Percentiles rank a stretch among this genome's conserved stretches.
Conservation (phyloP, 2,329 filamentous ascomycete species). For the Beauveria sp. region DNA sequence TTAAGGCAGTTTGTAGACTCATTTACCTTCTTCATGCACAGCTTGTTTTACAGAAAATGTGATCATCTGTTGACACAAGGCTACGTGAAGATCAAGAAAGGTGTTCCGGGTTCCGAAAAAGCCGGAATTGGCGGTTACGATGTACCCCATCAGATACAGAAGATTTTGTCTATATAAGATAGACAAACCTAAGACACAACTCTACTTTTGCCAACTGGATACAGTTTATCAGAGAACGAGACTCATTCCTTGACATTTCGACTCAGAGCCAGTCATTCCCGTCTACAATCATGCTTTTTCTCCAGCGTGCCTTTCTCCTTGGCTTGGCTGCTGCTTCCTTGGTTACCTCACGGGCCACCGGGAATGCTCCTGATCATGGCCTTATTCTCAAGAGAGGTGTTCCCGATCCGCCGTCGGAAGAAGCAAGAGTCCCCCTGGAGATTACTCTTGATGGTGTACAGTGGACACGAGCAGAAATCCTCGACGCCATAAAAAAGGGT, state of each 20-base stretch:
- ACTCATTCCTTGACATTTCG: background rate
- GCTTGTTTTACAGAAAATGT: background rate
- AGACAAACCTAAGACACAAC: background rate
- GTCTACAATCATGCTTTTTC: background rate
- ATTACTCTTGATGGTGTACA: background rate
- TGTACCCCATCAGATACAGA: background rate
- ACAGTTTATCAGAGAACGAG: background rate
- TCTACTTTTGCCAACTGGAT: background rate
- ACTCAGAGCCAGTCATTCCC: background rate
- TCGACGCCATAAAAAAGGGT: background rate
- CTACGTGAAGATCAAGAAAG: background rate
- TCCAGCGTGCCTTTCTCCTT: background rate
- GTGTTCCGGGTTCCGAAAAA: too few species aligned
- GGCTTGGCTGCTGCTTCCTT: background rate
- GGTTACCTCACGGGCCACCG: background rate
- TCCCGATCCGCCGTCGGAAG: background rate
- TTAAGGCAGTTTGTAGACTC: background rate
- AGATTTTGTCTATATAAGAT: background rate
- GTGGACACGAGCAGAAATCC: background rate
- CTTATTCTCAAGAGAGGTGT: background rate
- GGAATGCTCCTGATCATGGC: background rate
- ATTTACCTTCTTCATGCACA: background rate
- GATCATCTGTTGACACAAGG: background rate
- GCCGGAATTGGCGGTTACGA: too few species aligned
- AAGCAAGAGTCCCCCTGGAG: background rate